A percentile compares a stretch with the other conserved stretches of the same genome.
These are phyloP conservation scores for Cladophialophora chaetospira DNA, from an alignment of 2,329 filamentous ascomycete species.

Conservation along the genomic window DNA sequence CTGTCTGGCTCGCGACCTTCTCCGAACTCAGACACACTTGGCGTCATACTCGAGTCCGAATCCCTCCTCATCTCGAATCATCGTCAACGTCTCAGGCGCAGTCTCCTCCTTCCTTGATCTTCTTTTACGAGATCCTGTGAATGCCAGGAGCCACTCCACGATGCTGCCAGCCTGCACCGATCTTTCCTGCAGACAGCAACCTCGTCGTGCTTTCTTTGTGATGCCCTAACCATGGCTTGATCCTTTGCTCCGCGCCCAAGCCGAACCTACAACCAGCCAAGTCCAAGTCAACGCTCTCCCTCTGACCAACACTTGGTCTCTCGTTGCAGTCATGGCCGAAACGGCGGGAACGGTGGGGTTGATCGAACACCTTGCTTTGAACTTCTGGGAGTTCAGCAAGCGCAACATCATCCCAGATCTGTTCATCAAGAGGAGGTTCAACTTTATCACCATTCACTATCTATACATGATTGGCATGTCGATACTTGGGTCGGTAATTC, in stretches of 20 bases:
- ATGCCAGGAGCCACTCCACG: neutral
- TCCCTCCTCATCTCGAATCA: too few relatives aligned
- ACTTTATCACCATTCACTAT: slow-evolving; percentile 57
- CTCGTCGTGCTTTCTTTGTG: neutral
- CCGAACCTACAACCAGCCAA: neutral
- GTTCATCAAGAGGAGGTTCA: slow-evolving; percentile 42
- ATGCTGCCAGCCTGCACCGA: neutral
- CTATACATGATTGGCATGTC: slow-evolving; percentile 75
- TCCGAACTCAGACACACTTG: too few relatives aligned
- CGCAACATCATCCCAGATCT: slow-evolving; percentile 41
- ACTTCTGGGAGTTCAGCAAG: slow-evolving; percentile 35
- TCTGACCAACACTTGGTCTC: too few relatives aligned
- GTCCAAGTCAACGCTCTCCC: neutral
- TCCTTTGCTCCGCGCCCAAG: neutral
- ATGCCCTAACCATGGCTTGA: neutral
- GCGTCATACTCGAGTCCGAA: too few relatives aligned
- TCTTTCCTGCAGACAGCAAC: neutral
- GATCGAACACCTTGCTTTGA: neutral
- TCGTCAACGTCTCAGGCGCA: too few relatives aligned
- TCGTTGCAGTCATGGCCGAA: too few relatives aligned
- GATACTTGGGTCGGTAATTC: slow-evolving; percentile 73
- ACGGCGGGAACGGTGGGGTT: neutral
- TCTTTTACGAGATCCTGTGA: neutral
- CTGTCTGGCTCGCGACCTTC: too few relatives aligned
- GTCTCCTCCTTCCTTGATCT: neutral